Base-by-base conservation (phyloP, 139 green algal species). In the Desmodesmus armatus region DNA sequence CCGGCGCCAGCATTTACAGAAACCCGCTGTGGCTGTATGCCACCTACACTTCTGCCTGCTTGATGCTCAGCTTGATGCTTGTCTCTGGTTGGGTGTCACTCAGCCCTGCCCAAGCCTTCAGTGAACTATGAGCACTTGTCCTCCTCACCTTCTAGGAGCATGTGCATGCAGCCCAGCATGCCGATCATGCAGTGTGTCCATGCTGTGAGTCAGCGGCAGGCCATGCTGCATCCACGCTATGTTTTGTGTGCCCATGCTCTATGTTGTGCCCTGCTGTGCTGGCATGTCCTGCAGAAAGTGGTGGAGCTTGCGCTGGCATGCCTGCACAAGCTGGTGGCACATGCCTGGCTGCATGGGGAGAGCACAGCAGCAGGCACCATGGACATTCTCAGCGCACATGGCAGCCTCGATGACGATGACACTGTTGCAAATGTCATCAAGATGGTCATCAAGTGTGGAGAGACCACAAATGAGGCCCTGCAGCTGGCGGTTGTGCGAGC, bases 301-400 rank as follows among this genome's bases (percentile, higher is more conserved):
- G 86, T 93, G 4, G 95, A 98, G 78, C 86, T 93, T 2, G 94
- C 95, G 9, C 91, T 98, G 5, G 91, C 90, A 35, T 96, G 93
- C 82, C 85, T 98, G 70, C 96, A 98, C 92, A 98, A 98, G 91
- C 90, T 98, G 74, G 94, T 97, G 21, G 90, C 92, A 0, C 92
- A 96, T 87, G 95, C 95, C 2, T 98, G 96, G 90, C 87, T 98
- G 49, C 94, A 97, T 44, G 91, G 91, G 62, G 91, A 94, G 83
- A 89, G 78, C 73, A 88, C 82, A 41, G 23, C 85, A 5, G 80
- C 75, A 23, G 83, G 83, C 44, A 77, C 83, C 0, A 78, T 88
- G 74, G 83, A 88, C 74, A 70, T 87, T 55, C 82, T 87, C 53
- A 82, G 71, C 1, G 71, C 82, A 9, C 41, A 63, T 21, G 83